phyloP scores from a whole-genome alignment of 73 alveolate genomes.

The Stentor roeselii region DNA sequence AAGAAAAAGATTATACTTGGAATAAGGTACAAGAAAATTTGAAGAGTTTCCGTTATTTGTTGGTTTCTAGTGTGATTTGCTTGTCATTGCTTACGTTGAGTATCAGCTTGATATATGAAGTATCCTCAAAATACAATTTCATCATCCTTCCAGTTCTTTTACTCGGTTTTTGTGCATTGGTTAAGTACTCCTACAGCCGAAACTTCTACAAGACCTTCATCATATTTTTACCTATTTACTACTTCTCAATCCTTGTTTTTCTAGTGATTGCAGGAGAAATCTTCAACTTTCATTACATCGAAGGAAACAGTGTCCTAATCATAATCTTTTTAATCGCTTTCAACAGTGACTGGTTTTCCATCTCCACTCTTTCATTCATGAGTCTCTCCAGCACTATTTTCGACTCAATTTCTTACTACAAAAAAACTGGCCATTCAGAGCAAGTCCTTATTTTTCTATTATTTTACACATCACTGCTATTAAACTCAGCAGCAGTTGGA shows the following conservation, averaged over 20 bases:
- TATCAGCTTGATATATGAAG: neutral
- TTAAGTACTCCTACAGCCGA: neutral
- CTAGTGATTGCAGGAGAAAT: neutral
- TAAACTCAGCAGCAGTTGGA: neutral
- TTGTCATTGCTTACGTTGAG: neutral
- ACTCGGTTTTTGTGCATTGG: neutral
- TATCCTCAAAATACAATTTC: neutral
- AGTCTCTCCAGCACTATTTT: neutral
- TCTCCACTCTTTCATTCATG: neutral
- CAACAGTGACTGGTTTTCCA: neutral
- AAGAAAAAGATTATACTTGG: neutral
- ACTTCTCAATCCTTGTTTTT: neutral
- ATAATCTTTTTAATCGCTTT: neutral
- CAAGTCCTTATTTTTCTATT: neutral
- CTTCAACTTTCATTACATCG: conserved; percentile 26
- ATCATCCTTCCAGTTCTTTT: neutral
- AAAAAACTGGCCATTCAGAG: neutral
- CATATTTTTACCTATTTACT: neutral
- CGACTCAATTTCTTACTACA: neutral
- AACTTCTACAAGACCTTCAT: neutral
- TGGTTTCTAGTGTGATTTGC: neutral
- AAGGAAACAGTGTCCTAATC: neutral
- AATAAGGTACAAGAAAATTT: neutral
- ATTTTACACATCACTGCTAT: neutral
- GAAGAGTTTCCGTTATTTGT: neutral